Evolutionary conservation across 306 rosid genomes (phyloP).

Genomic region (Gastrolobium bilobum): DNA sequence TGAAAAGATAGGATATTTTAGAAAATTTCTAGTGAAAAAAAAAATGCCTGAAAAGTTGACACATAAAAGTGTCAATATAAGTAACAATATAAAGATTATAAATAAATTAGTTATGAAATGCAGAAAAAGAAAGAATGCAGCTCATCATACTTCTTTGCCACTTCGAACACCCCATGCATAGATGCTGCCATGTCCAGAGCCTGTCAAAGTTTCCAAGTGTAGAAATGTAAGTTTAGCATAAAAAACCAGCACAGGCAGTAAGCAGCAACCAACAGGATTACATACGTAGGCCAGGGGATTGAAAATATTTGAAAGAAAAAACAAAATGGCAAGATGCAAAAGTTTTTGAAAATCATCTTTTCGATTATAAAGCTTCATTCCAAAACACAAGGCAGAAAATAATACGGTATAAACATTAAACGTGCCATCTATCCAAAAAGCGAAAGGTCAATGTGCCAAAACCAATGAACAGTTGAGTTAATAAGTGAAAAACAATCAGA

Average conservation of each 20-base stretch:
- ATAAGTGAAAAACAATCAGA: constrained; percentile 32
- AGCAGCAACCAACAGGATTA: constrained; percentile 34
- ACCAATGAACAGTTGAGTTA: neutral
- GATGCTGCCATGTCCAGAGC: constrained; percentile 94
- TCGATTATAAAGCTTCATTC: constrained; percentile 18
- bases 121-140: constrained; percentile 10
- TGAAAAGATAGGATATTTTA: neutral
- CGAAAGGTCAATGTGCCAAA: constrained; percentile 5
- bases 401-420: neutral
- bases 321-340: constrained; percentile 4
- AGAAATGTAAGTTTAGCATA: constrained; percentile 38
- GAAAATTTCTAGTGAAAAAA: neutral
- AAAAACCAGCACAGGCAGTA: constrained; percentile 33
- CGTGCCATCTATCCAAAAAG: neutral
- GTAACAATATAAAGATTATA: neutral
- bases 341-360: constrained; percentile 1
- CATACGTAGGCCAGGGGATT: constrained; percentile 19
- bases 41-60: constrained; percentile 1
- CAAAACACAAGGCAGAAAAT: constrained; percentile 26
- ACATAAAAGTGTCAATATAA: constrained; percentile 12
- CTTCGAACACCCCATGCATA: constrained; percentile 87
- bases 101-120: constrained; percentile 29
- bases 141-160: constrained; percentile 83
- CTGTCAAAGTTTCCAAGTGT: constrained; percentile 56
- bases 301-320: constrained; percentile 21